Conservation (phyloP, 495 filamentous ascomycete genomes). For the Clohesyomyces aquaticus region DNA sequence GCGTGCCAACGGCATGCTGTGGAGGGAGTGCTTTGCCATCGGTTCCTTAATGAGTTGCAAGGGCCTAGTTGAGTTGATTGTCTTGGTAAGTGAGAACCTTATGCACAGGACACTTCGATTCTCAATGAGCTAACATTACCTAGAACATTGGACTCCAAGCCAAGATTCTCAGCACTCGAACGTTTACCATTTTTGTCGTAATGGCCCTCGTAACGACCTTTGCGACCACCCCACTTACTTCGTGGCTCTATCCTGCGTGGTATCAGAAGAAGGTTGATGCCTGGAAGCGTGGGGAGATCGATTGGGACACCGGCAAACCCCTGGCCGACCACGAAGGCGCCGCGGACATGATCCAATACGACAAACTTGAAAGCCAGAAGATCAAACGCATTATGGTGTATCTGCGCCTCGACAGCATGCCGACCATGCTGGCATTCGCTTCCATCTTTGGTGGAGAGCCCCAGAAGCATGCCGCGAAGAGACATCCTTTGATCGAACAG, state of each 20-base stretch:
- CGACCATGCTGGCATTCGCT: slow-evolving; percentile 82
- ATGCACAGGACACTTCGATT: neutral
- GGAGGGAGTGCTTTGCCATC: slow-evolving; percentile 92
- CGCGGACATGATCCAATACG: slow-evolving; percentile 45
- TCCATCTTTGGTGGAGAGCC: slow-evolving; percentile 66
- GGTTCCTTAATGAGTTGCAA: slow-evolving; percentile 98
- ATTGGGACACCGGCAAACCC: slow-evolving; percentile 78
- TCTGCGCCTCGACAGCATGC: slow-evolving; percentile 87
- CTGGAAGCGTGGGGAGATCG: slow-evolving; percentile 91
- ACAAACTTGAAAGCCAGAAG: slow-evolving; percentile 49
- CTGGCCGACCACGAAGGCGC: slow-evolving; percentile 50
- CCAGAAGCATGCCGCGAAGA: slow-evolving; percentile 16
- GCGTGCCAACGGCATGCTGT: slow-evolving; percentile 74
- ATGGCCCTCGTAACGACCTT: slow-evolving; percentile 96
- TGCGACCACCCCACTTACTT: slow-evolving; percentile 81
- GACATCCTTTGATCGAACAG: slow-evolving; percentile 38
- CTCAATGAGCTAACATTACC: slow-evolving; percentile 21
- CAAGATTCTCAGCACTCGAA: slow-evolving; percentile 79
- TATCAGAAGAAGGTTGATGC: slow-evolving; percentile 89
- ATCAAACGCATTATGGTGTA: slow-evolving; percentile 62
- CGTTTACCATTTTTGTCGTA: slow-evolving; percentile 98
- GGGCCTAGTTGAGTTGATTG: slow-evolving; percentile 92
- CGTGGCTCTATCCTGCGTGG: slow-evolving; percentile 78
- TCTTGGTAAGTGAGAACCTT: slow-evolving; percentile 70
- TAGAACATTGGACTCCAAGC: slow-evolving; percentile 96